Evolutionary conservation across 768 basidiomycete genomes (phyloP).

Genomic region (Rhodotorula toruloides): DNA sequence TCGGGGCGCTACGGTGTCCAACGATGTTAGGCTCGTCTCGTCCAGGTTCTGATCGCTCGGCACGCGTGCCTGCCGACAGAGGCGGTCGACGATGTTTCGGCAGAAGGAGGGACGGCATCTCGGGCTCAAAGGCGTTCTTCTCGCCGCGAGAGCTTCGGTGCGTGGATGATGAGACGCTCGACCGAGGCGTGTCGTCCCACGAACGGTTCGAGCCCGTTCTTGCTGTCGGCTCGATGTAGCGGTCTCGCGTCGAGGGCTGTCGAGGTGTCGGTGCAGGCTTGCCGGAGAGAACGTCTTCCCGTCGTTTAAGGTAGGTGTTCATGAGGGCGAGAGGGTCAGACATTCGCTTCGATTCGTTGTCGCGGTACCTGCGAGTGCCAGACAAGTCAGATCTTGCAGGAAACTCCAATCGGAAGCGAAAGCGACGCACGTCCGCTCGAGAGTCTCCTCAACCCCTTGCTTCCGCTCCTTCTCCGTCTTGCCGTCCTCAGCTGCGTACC

Average conservation of each 20-base stretch:
- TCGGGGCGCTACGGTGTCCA: neutral
- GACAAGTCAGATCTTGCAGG: too few species aligned
- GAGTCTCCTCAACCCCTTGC: conserved; percentile 21
- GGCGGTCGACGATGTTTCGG: neutral
- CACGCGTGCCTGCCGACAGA: conserved; percentile 1
- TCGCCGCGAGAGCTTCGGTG: neutral
- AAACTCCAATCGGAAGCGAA: too few species aligned
- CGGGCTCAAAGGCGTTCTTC: conserved; percentile 9
- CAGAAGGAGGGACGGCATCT: conserved; percentile 27
- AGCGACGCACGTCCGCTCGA: conserved; percentile 32
- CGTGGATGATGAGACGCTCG: neutral
- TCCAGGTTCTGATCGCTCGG: neutral
- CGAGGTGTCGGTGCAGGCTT: neutral
- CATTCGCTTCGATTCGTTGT: conserved; percentile 37
- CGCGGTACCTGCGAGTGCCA: conserved; percentile 42
- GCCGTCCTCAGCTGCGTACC: conserved; percentile 31
- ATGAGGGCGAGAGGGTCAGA: conserved; percentile 40
- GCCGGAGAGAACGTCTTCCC: conserved; percentile 32
- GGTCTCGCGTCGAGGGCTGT: conserved; percentile 14
- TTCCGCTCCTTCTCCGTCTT: conserved; percentile 31
- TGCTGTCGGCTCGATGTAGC: conserved; percentile 17
- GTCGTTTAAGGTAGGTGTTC: conserved; percentile 39
- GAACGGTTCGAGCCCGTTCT: neutral
- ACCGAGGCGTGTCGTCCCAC: conserved; percentile 6
- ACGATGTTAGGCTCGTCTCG: too few species aligned